Conservation (phyloP, 2,329 filamentous ascomycete species). For the Clonostachys byssicola region DNA sequence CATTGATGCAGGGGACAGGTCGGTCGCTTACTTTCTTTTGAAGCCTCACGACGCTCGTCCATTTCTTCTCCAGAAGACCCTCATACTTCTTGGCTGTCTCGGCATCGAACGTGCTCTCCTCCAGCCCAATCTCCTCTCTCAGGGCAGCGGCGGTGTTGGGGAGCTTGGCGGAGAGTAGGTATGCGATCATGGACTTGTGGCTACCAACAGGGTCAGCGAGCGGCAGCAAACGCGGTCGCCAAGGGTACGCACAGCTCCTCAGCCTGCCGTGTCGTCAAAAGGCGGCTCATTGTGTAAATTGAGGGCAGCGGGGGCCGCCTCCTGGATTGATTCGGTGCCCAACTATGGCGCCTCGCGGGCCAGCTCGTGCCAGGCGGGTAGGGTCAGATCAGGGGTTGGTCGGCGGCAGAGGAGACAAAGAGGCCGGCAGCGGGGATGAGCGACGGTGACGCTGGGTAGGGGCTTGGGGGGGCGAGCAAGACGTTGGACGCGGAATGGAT, state of each 20-base stretch:
- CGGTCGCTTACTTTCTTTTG: constrained; percentile 76
- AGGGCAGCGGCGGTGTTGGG: constrained; percentile 66
- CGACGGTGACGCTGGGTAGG: too few relatives aligned
- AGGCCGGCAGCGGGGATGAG: too few relatives aligned
- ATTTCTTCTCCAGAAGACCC: constrained; percentile 93
- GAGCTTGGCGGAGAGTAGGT: constrained; percentile 72
- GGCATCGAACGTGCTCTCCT: constrained; percentile 68
- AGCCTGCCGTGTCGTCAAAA: constrained; percentile 71
- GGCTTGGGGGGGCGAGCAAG: too few relatives aligned
- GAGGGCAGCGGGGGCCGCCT: too few relatives aligned
- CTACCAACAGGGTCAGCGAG: constrained; percentile 35
- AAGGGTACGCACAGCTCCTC: constrained; percentile 72
- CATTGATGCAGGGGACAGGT: background rate
- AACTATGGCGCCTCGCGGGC: too few relatives aligned
- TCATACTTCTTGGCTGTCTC: constrained; percentile 91
- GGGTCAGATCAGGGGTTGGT: too few relatives aligned
- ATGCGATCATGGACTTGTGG: constrained; percentile 91
- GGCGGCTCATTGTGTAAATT: background rate
- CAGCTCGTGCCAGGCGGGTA: too few relatives aligned
- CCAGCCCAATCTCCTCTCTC: constrained; percentile 71
- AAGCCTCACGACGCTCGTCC: constrained; percentile 90
- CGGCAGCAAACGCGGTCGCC: background rate
- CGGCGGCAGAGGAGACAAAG: too few relatives aligned
- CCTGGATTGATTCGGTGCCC: too few relatives aligned
- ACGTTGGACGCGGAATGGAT: too few relatives aligned